These are phyloP conservation scores for Batkoa obscura DNA, from an alignment of 371 early-diverging fungal species.

Conservation along the genomic window DNA sequence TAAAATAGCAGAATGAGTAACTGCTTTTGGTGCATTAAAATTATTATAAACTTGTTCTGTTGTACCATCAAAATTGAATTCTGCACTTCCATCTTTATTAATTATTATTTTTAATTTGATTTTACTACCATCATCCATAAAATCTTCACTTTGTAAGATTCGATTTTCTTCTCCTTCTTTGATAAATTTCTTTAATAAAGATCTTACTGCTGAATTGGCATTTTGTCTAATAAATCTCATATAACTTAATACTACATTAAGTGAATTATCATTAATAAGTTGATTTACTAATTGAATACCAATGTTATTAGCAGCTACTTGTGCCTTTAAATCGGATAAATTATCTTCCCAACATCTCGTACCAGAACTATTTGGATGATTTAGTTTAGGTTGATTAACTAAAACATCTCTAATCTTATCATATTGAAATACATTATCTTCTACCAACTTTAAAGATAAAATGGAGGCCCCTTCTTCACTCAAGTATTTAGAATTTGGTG, in stretches of 20 bases:
- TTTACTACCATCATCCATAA: conserved; percentile 87
- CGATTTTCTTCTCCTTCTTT: conserved; percentile 12
- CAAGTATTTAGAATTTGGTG: conserved; percentile 67
- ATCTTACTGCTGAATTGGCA: conserved; percentile 70
- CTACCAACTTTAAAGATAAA: conserved; percentile 72
- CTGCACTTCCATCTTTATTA: conserved; percentile 45
- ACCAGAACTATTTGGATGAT: conserved; percentile 67
- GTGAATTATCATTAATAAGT: conserved; percentile 63
- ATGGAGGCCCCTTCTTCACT: conserved; percentile 89
- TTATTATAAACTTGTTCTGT: conserved; percentile 65
- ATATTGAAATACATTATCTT: conserved; percentile 54
- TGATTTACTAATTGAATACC: conserved; percentile 68
- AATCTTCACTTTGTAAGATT: conserved; percentile 44
- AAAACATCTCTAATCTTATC: conserved; percentile 49
- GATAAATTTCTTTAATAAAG: conserved; percentile 27
- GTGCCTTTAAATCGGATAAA: conserved; percentile 82
- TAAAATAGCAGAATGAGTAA: conserved; percentile 76
- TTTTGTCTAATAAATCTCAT: conserved; percentile 73
- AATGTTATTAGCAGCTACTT: conserved; percentile 89
- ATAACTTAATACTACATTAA: conserved; percentile 81
- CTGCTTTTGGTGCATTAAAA: conserved; percentile 22
- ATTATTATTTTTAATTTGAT: conserved; percentile 63
- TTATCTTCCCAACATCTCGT: conserved; percentile 70
- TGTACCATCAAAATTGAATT: conserved; percentile 87
- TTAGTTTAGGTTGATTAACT: conserved; percentile 54